Conservation (phyloP, 2,329 filamentous ascomycete genomes). For the Coniochaeta prunicola region DNA sequence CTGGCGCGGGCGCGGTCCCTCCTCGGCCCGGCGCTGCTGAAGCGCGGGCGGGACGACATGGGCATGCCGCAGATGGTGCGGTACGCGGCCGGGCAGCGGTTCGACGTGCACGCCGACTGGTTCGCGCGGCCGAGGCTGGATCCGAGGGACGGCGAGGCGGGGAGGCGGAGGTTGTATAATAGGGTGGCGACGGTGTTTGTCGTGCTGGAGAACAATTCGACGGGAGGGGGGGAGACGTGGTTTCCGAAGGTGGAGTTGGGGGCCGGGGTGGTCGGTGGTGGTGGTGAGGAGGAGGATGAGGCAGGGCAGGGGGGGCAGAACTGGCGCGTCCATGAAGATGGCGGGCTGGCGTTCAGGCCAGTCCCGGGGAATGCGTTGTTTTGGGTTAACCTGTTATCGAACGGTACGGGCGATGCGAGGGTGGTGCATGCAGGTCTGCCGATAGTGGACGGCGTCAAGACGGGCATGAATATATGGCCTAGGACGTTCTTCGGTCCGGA, state of each 20-base stretch:
- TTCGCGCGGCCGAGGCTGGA: constrained; percentile 17
- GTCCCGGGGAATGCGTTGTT: constrained; percentile 31
- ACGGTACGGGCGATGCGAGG: constrained; percentile 29
- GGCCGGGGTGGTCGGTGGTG: constrained; percentile 3
- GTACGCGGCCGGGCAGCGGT: constrained; percentile 26
- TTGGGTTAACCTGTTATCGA: constrained; percentile 32
- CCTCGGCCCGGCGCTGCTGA: constrained; percentile 23
- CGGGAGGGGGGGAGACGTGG: constrained; percentile 30
- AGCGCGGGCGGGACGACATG: constrained; percentile 24
- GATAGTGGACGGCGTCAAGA: constrained; percentile 28
- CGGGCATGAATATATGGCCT: constrained; percentile 36
- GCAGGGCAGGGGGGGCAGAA: constrained; percentile 1
- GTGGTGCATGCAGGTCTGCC: constrained; percentile 32
- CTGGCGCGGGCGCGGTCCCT: constrained; percentile 23
- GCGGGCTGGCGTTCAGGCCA: constrained; percentile 28
- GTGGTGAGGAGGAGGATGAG: not conserved
- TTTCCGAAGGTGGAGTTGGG: constrained; percentile 21
- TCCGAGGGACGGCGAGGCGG: constrained; percentile 10
- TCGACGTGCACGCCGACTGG: constrained; percentile 31
- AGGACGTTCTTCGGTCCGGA: constrained; percentile 18
- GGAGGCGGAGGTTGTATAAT: constrained; percentile 20
- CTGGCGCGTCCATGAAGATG: constrained; percentile 27
- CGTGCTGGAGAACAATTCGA: constrained; percentile 22
- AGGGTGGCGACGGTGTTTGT: constrained; percentile 29
- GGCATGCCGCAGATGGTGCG: constrained; percentile 30